Evolutionary conservation across 352 stramenopile genomes (phyloP), one percentile per base, ranked within the genome.

Genomic region (Pythium plurisporium): DNA sequence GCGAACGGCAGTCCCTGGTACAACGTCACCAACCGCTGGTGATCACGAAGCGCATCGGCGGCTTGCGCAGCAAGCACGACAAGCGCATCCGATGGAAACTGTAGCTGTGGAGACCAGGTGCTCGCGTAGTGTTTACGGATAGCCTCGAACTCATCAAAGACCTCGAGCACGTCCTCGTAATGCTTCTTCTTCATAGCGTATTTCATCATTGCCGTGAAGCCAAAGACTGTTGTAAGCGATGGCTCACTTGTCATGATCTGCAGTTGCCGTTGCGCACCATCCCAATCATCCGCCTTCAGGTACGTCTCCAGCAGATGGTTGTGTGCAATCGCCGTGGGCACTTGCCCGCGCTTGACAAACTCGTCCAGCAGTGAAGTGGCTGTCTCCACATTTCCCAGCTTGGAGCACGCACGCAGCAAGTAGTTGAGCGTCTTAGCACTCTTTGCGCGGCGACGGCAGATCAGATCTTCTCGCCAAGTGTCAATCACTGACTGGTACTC

Each of bases 341-440:
- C 59, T 19, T 88, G 73, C 3, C 79, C 76, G 25, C 81, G 75
- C 4, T 70, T 51, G 17, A 60, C 63, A 58, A 95, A 93, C 52
- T 91, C 74, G 30, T 85, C 62, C 11, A 92, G 40, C 2, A 95
- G 58, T 11, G 42, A 55, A 5, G 65, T 64, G 1, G 80, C 85
- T 2, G 55, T 82, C 19, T 43, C 63, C 51, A 79, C 75, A 37
- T 89, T 69, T 2, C 65, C 48, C 17, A 85, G 59, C 34, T 68
- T 65, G 25, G 63, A 47, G 51, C 82, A 91, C 10, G 79, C 74
- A 40, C 78, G 76, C 31, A 95, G 64, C 22, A 95, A 59, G 26
- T 81, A 89, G 66, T 93, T 93, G 46, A 95, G 76, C 48, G 82
- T 61, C 68, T 92, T 93, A 33, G 81, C 76, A 45, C 66, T 90